A percentile compares a stretch with the other conserved stretches of the same genome.
Conservation (phyloP, 2,329 filamentous ascomycete species). For the Cercospora zeae-maydis region DNA sequence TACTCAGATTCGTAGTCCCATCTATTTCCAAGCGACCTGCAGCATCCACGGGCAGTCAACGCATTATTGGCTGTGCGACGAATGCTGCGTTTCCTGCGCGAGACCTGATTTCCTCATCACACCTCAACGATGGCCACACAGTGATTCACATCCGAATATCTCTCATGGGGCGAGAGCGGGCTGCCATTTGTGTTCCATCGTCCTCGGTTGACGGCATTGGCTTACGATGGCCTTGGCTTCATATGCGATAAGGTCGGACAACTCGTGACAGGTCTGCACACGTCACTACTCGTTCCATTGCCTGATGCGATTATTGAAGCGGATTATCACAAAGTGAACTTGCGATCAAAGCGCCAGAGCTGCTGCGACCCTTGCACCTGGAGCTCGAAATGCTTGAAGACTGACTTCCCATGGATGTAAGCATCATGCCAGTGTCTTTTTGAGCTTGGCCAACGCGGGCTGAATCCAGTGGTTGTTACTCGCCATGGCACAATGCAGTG, state of each 20-base stretch:
- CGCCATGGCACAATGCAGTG: neutral
- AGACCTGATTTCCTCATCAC: neutral
- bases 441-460: neutral
- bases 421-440: neutral
- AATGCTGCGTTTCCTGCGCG: neutral
- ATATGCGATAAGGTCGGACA: neutral
- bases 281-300: neutral
- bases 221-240: neutral
- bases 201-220: neutral
- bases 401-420: neutral
- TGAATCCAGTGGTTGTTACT: neutral
- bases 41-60: neutral
- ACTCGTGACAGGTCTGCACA: neutral
- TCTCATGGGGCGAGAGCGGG: neutral
- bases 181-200: neutral
- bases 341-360: neutral
- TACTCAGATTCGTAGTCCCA: neutral
- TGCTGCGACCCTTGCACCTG: neutral
- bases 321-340: no score
- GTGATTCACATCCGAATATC: neutral
- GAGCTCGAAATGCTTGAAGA: neutral
- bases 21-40: neutral
- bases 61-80: neutral
- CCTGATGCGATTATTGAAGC: neutral
- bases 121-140: neutral